phyloP scores from a whole-genome alignment of 345 rosid genomes.

The Brassica cretica region DNA sequence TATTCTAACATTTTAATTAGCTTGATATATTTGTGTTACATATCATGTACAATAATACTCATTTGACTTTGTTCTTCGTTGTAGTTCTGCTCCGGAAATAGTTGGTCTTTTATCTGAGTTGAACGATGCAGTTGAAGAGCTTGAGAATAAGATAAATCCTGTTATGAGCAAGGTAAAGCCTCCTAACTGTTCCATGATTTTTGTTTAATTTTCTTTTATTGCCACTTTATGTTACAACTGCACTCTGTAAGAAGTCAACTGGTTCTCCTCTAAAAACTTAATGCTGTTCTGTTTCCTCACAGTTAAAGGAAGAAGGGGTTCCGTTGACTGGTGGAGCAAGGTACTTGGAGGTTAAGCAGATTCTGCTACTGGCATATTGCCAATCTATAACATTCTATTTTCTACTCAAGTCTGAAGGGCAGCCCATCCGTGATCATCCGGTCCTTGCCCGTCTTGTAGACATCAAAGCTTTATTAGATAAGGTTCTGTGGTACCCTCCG shows the following conservation, averaged over 20 bases:
- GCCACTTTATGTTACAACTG: neutral
- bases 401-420: constrained; percentile 93
- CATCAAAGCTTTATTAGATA: constrained; percentile 68
- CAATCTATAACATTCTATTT: constrained; percentile 90
- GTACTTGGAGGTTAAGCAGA: constrained; percentile 82
- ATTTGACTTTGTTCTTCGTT: constrained; percentile 16
- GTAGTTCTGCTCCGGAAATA: constrained; percentile 94
- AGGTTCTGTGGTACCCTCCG: constrained; percentile 51
- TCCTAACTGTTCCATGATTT: neutral
- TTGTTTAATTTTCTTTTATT: constrained; percentile 4
- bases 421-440: constrained; percentile 86
- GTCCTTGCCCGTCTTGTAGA: constrained; percentile 87
- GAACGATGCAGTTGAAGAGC: constrained; percentile 64
- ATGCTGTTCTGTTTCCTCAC: constrained; percentile 27
- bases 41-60: constrained; percentile 5
- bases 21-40: constrained; percentile 24
- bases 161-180: constrained; percentile 58
- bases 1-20: neutral
- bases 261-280: neutral
- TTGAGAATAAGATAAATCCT: constrained; percentile 71
- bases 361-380: constrained; percentile 73
- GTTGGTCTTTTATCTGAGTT: constrained; percentile 85
- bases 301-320: constrained; percentile 56
- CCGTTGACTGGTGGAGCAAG: constrained; percentile 51
- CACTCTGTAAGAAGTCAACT: neutral